These are phyloP conservation scores for Dictyostelium citrinum DNA, from an alignment of 78 protist species.

Conservation along the genomic window DNA sequence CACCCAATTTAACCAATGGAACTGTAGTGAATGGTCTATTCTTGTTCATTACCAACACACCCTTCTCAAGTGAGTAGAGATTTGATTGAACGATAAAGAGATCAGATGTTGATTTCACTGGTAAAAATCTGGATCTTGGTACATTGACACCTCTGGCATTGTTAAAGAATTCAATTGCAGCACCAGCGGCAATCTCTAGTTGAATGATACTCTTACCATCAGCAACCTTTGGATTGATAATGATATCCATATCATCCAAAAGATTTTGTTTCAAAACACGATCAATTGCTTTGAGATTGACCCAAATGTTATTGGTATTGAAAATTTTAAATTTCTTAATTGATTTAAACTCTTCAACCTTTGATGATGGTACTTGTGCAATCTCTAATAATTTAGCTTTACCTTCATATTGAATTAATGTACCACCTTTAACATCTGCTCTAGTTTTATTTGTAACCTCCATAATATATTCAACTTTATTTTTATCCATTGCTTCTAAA, in stretches of 20 bases:
- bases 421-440: slow-evolving; percentile 99
- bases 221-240: slow-evolving; percentile 94
- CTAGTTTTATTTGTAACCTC: slow-evolving; percentile 97
- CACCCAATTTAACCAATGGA: slow-evolving; percentile 93
- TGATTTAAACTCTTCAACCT: slow-evolving; percentile 93
- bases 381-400: slow-evolving; percentile 90
- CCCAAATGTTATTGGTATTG: slow-evolving; percentile 99
- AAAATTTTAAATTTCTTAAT: slow-evolving; percentile 94
- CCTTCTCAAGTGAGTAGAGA: slow-evolving; percentile 86
- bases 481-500: slow-evolving; percentile 39
- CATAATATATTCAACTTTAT: slow-evolving; percentile 84
- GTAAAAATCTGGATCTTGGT: slow-evolving; percentile 96
- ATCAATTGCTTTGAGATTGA: slow-evolving; percentile 88
- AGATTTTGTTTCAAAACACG: slow-evolving; percentile 43
- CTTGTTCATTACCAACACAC: slow-evolving; percentile 79
- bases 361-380: slow-evolving; percentile 94
- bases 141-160: slow-evolving; percentile 91
- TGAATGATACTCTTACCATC: slow-evolving; percentile 92
- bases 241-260: slow-evolving; percentile 89
- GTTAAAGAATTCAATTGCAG: slow-evolving; percentile 94
- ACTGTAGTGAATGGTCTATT: slow-evolving; percentile 80
- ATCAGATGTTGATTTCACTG: slow-evolving; percentile 96
- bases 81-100: slow-evolving; percentile 93
- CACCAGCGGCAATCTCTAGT: slow-evolving; percentile 98
- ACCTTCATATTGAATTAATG: slow-evolving; percentile 88